Conservation (phyloP, 139 green algal genomes). For the Raphidocelis subcapitata region DNA sequence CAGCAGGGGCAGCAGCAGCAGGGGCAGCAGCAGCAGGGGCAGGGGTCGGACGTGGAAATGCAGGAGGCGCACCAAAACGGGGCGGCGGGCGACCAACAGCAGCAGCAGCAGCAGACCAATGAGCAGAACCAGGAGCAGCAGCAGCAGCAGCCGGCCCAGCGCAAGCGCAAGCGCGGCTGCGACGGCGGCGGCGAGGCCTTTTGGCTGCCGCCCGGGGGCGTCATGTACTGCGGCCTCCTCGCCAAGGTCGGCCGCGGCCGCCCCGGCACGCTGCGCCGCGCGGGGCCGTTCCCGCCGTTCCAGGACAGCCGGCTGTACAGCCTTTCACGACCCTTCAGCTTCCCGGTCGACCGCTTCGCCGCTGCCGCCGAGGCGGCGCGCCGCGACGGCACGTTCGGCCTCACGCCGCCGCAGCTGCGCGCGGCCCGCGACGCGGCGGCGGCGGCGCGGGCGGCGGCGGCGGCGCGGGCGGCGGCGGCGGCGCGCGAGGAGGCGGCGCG, state of each 20-base stretch:
- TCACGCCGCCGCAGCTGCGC: constrained; percentile 1
- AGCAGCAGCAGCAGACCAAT: not conserved
- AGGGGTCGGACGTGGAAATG: too few species aligned
- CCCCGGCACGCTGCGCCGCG: not conserved
- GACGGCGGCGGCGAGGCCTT: too few species aligned
- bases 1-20: constrained; percentile 12
- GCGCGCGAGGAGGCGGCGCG: too few species aligned
- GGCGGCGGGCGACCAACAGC: not conserved
- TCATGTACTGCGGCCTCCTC: constrained; percentile 15
- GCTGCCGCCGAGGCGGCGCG: constrained; percentile 4
- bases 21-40: not conserved
- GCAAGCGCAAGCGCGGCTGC: not conserved
- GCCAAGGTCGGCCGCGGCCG: not conserved
- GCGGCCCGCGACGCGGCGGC: too few species aligned
- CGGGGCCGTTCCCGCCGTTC: not conserved
- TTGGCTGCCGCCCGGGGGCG: not conserved
- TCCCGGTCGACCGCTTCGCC: not conserved
- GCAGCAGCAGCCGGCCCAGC: not conserved
- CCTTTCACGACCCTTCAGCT: not conserved
- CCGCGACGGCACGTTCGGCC: constrained; percentile 13
- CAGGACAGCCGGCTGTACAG: too few species aligned
- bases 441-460: too few species aligned
- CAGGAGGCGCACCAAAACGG: not conserved
- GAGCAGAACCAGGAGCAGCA: constrained; percentile 4
- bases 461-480: too few species aligned